Evolutionary conservation across 352 stramenopile genomes (phyloP), one percentile per base, ranked within the genome.

Genomic region (Globisporangium abappressorium): DNA sequence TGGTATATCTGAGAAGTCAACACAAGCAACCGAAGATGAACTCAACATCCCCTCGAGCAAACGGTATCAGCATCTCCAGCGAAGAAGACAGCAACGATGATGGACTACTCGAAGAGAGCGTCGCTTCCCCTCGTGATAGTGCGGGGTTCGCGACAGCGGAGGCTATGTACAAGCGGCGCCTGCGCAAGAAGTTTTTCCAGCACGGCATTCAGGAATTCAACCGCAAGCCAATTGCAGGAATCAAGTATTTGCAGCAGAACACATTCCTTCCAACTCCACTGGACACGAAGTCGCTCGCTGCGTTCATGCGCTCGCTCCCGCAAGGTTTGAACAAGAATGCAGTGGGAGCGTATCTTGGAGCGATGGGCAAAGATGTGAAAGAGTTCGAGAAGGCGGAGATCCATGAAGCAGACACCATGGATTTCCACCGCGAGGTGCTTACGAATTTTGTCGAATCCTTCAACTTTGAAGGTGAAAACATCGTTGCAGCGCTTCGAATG

Each of bases 151-250:
- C 69, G 15, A 83, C 69, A 15, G 84, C 84, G 9, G 77, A 92
- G 20, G 70, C 68, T 0, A 41, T 95, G 34, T 77, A 85, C 43
- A 81, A 78, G 24, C 88, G 87, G 15, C 82, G 84, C 3, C 78
- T 93, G 58, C 84, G 86, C 43, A 95, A 95, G 56, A 89, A 91
- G 55, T 82, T 89, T 43, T 93, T 94, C 54, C 85, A 94, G 67
- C 81, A 91, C 41, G 90, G 93, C 2, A 95, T 98, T 55, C 70
- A 92, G 57, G 79, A 93, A 59, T 99, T 99, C 78, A 99, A 99
- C 72, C 82, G 88, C 20, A 95, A 95, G n/a, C 87, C 85, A 14
- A 78, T 97, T 14, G 85, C 89, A n/a, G 95, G 93, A 59, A 90
- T 98, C 74, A 84, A 88, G 66, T 94, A 93, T 57, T 75, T 95